Percentiles rank a stretch among this genome's conserved stretches.
Evolutionary conservation across 495 filamentous ascomycete species (phyloP).

Genomic region (Durotheca rogersii): DNA sequence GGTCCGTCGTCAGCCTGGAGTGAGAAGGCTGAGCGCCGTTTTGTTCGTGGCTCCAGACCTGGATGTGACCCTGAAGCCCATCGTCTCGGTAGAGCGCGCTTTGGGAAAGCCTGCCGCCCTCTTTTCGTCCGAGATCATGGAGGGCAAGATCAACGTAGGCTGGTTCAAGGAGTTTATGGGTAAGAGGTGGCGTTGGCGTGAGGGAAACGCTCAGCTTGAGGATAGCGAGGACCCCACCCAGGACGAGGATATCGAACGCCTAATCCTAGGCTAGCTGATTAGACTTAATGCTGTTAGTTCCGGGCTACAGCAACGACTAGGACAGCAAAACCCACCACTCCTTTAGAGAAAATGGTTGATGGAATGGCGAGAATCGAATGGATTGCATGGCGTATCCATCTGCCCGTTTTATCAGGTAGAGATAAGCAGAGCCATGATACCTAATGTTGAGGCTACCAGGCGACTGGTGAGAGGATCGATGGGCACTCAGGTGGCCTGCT

Average conservation of each 20-base stretch:
- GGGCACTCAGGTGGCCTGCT: too few relatives aligned
- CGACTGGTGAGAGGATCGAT: too few relatives aligned
- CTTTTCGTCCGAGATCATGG: constrained; percentile 7
- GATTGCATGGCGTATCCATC: too few relatives aligned
- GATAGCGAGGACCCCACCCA: constrained; percentile 8
- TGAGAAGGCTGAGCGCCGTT: constrained; percentile 18
- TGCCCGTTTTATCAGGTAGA: too few relatives aligned
- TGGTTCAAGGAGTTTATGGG: constrained; percentile 32
- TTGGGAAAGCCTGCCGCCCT: not conserved
- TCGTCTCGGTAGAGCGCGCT: not conserved
- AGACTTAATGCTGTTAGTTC: too few relatives aligned
- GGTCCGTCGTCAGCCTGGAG: constrained; percentile 12
- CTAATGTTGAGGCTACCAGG: too few relatives aligned
- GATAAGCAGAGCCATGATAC: too few relatives aligned
- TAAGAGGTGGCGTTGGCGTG: constrained; percentile 29
- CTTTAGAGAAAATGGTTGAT: too few relatives aligned
- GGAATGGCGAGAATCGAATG: too few relatives aligned
- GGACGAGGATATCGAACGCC: not conserved
- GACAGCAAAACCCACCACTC: too few relatives aligned
- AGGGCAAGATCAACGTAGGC: constrained; percentile 20
- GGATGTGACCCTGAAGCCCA: constrained; percentile 11
- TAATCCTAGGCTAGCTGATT: constrained; percentile 1
- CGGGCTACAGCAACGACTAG: too few relatives aligned
- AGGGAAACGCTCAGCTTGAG: constrained; percentile 26
- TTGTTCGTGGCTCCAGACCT: constrained; percentile 24